phyloP scores from a whole-genome alignment of 495 filamentous ascomycete species.

The Poronia punctata region DNA sequence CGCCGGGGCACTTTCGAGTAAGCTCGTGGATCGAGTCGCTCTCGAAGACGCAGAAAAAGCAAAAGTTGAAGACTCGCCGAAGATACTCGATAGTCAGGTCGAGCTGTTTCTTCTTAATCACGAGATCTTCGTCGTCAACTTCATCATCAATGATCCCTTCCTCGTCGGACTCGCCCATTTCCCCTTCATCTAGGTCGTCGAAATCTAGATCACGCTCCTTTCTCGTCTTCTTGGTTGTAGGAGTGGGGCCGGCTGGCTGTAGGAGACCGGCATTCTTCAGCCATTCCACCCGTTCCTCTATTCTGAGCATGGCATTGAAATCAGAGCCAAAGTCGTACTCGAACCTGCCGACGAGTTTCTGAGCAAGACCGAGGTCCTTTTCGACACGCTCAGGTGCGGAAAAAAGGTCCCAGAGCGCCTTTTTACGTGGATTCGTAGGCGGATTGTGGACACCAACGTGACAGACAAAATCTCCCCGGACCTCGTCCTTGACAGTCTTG shows the following conservation, averaged over 20 bases:
- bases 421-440: conserved; percentile 79
- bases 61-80: conserved; percentile 94
- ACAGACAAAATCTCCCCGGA: conserved; percentile 90
- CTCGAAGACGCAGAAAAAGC: conserved; percentile 99
- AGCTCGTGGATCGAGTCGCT: conserved; percentile 95
- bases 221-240: conserved; percentile 57
- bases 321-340: conserved; percentile 71
- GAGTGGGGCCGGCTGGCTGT: conserved; percentile 53
- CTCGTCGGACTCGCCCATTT: conserved; percentile 58
- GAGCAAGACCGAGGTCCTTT: conserved; percentile 73
- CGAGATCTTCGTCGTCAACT: conserved; percentile 78
- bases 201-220: conserved; percentile 48
- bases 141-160: conserved; percentile 79
- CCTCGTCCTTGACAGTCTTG: conserved; percentile 89
- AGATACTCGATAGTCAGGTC: conserved; percentile 95
- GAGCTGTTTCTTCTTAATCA: conserved; percentile 91
- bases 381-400: conserved; percentile 83
- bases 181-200: conserved; percentile 65
- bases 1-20: conserved; percentile 90
- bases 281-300: conserved; percentile 81
- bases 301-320: conserved; percentile 64
- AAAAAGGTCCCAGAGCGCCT: conserved; percentile 94
- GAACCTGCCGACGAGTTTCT: conserved; percentile 66
- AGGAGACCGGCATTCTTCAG: conserved; percentile 66
- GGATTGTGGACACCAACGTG: conserved; percentile 95